Conservation (phyloP, 2,329 filamentous ascomycete species). For the Penicillium capsulatum region DNA sequence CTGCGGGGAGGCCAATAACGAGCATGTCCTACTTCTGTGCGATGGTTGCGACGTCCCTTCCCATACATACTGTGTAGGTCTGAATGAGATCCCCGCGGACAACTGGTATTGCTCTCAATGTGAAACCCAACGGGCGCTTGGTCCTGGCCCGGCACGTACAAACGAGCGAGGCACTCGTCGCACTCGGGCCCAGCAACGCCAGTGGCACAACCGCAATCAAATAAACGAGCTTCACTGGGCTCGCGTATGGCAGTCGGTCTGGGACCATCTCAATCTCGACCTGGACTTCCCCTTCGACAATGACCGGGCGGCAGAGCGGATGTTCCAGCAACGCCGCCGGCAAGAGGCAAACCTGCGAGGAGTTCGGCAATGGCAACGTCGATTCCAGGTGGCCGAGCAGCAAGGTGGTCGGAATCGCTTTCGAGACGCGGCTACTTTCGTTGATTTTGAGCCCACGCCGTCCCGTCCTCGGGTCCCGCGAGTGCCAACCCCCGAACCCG, state of each 20-base stretch:
- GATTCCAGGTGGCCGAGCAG: slow-evolving; percentile 74
- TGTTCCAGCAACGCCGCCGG: slow-evolving; percentile 49
- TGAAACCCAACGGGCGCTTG: slow-evolving; percentile 44
- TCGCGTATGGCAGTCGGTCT: slow-evolving; percentile 83
- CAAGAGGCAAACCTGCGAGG: slow-evolving; percentile 54
- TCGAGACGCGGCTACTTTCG: slow-evolving; percentile 60
- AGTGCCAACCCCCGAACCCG: slow-evolving; percentile 53
- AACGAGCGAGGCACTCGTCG: slow-evolving; percentile 47
- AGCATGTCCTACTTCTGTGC: slow-evolving; percentile 82
- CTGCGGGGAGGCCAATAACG: slow-evolving; percentile 74
- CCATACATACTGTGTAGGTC: slow-evolving; percentile 85
- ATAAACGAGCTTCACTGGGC: slow-evolving; percentile 59
- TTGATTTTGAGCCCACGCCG: slow-evolving; percentile 49
- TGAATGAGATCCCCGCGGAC: slow-evolving; percentile 69
- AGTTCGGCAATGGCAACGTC: slow-evolving; percentile 72
- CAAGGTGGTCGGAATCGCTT: slow-evolving; percentile 73
- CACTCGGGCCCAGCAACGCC: slow-evolving; percentile 45
- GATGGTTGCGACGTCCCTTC: slow-evolving; percentile 86
- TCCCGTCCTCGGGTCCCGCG: slow-evolving; percentile 38
- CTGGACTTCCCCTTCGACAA: slow-evolving; percentile 83
- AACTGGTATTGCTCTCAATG: slow-evolving; percentile 93
- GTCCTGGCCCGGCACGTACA: slow-evolving; percentile 35
- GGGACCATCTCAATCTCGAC: slow-evolving; percentile 71
- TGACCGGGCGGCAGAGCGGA: slow-evolving; percentile 57
- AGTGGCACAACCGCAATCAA: slow-evolving; percentile 38